Evolutionary conservation across 768 basidiomycete species (phyloP).

Genomic region (Coprinopsis strossmayeri): DNA sequence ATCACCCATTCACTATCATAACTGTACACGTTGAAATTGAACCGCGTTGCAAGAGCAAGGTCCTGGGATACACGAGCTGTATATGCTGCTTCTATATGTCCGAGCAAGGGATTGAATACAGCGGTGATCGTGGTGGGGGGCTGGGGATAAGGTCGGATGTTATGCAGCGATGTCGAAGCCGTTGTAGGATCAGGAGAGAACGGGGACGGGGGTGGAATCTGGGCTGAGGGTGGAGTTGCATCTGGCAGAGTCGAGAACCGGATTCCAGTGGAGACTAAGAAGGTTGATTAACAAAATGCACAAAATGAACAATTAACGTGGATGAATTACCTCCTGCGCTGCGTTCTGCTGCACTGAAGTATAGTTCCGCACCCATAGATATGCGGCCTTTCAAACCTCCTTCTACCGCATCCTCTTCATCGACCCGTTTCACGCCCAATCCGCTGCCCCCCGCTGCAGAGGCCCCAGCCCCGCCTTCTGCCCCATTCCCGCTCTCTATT

Average conservation of each 20-base stretch:
- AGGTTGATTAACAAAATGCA: too few relatives aligned
- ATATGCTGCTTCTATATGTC: constrained; percentile 88
- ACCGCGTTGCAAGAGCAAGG: constrained; percentile 81
- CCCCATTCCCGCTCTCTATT: constrained; percentile 16
- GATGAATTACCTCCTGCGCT: constrained; percentile 88
- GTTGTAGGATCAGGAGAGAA: constrained; percentile 21
- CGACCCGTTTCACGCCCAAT: constrained; percentile 68
- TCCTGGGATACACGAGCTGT: constrained; percentile 82
- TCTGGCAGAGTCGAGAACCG: constrained; percentile 93
- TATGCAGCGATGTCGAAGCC: constrained; percentile 26
- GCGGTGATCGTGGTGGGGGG: constrained; percentile 94
- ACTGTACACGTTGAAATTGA: constrained; percentile 95
- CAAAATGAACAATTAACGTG: neutral
- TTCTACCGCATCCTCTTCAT: constrained; percentile 91
- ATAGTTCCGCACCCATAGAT: constrained; percentile 89
- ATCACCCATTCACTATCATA: constrained; percentile 96
- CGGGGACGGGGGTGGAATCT: constrained; percentile 33
- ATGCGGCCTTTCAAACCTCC: constrained; percentile 88
- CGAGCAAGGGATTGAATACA: constrained; percentile 93
- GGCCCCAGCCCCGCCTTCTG: neutral
- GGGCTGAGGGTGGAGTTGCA: constrained; percentile 59
- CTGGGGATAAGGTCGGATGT: constrained; percentile 41
- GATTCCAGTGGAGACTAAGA: constrained; percentile 81
- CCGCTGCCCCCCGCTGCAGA: constrained; percentile 13
- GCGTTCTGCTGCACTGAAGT: constrained; percentile 87